Evolutionary conservation across 1,284 basidiomycete genomes (phyloP).

Genomic region (Puccinia brachypodii): DNA sequence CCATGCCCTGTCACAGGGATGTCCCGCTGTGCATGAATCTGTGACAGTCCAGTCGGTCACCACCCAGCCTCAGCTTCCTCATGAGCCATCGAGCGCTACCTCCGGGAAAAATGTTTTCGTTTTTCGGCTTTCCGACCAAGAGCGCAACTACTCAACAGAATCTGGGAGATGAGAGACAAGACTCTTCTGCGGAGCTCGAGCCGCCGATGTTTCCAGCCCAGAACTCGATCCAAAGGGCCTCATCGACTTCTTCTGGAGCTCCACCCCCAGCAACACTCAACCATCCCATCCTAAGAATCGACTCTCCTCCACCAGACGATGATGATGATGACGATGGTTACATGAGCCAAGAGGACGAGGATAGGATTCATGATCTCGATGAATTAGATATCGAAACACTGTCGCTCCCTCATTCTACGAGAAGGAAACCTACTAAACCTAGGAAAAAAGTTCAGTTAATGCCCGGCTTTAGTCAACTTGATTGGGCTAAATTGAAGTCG

Average conservation of each 20-base stretch:
- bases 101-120: slow-evolving; percentile 15
- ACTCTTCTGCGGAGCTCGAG: neutral
- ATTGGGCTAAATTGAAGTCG: slow-evolving; percentile 86
- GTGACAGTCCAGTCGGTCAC: neutral
- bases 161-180: neutral
- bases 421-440: slow-evolving; percentile 49
- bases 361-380: neutral
- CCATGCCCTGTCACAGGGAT: neutral
- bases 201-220: slow-evolving; percentile 24
- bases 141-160: neutral
- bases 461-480: slow-evolving; percentile 86
- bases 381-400: neutral
- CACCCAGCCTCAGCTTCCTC: neutral
- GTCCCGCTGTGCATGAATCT: neutral
- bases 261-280: neutral
- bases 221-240: slow-evolving; percentile 29
- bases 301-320: slow-evolving; percentile 3
- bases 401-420: neutral
- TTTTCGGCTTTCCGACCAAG: neutral
- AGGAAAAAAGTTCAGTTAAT: slow-evolving; percentile 79
- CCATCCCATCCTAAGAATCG: slow-evolving; percentile 2
- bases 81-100: neutral
- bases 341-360: neutral
- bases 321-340: slow-evolving; percentile 7
- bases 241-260: neutral